Evolutionary conservation across 2,329 filamentous ascomycete genomes (phyloP).

Genomic region (Pseudogymnoascus sp.): DNA sequence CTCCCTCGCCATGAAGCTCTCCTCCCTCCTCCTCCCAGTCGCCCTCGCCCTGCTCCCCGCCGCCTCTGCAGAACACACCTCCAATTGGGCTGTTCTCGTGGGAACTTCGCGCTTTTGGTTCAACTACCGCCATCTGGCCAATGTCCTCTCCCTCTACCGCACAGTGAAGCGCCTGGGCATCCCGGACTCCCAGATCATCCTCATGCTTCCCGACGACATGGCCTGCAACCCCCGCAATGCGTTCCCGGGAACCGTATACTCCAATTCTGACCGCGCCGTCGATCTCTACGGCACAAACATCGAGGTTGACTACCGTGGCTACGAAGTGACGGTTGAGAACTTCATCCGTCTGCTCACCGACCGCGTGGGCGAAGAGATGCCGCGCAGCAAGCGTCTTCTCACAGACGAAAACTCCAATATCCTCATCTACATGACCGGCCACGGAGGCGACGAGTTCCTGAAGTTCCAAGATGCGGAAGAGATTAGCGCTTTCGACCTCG

Average conservation of each 20-base stretch:
- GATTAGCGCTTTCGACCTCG: slow-evolving; percentile 91
- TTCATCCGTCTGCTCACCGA: slow-evolving; percentile 95
- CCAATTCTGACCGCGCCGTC: slow-evolving; percentile 90
- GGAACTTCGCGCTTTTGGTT: slow-evolving; percentile 99
- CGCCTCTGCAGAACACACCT: slow-evolving; percentile 69
- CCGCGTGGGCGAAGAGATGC: slow-evolving; percentile 88
- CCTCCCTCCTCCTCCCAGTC: slow-evolving; percentile 41
- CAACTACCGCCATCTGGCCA: slow-evolving; percentile 97
- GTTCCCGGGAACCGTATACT: slow-evolving; percentile 96
- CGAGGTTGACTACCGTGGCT: slow-evolving; percentile 95
- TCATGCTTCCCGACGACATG: slow-evolving; percentile 99
- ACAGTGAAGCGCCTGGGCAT: slow-evolving; percentile 97
- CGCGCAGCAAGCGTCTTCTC: slow-evolving; percentile 83
- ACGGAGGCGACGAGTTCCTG: slow-evolving; percentile 94
- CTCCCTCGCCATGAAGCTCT: slow-evolving; percentile 43
- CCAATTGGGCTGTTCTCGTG: slow-evolving; percentile 98
- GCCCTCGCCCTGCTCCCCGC: slow-evolving; percentile 36
- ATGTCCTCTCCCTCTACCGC: slow-evolving; percentile 93
- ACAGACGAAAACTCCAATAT: slow-evolving; percentile 97
- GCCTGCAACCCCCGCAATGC: slow-evolving; percentile 98
- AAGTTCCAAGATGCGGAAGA: slow-evolving; percentile 99
- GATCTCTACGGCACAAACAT: slow-evolving; percentile 98
- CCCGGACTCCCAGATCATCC: slow-evolving; percentile 96
- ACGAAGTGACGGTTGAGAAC: slow-evolving; percentile 98
- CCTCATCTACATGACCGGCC: slow-evolving; percentile 97